Evolutionary conservation across 345 rosid genomes (phyloP), one percentile per base, ranked within the genome.

Genomic region (Pseudoturritis turrita): DNA sequence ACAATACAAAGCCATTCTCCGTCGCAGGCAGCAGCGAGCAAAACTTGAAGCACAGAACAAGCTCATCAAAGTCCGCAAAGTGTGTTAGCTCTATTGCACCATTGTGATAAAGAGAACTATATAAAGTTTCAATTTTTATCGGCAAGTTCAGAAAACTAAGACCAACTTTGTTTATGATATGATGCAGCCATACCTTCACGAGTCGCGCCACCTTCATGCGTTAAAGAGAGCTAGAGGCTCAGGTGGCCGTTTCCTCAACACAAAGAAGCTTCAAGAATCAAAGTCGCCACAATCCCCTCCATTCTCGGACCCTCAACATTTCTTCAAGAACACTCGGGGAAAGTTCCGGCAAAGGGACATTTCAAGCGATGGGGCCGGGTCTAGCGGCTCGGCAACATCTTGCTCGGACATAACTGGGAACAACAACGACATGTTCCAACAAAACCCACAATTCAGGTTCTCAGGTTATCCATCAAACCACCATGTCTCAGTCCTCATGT

Each of bases 121-220:
- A 18, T 0, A 51, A 36, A 23, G 31, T 59, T 36, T 46, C 26
- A 10, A 12, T 9, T 11, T 29, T 7, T 12, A 29, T 52, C n/a
- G n/a, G n/a, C n/a, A n/a, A n/a, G n/a, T n/a, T n/a, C 35, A 52
- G 0, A 9, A 33, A 33, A 2, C 1, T 33, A 35, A 40, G 47
- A 41, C 37, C 35, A 57, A 33, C 4, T 54, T 10, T 72, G 18
- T 54, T 9, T 41, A 55, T 46, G 40, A 4, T 7, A 35, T 7
- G 17, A 50, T 79, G 79, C 79, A 90, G 95, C 92, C 85, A 2
- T 90, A 90, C 61, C 90, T 90, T 66, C 97, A 87, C 0, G 90
- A 90, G 79, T 88, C 92, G 37, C 84, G 92, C 8, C 95, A 90
- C 68, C 72, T 71, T 52, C 97, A 90, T 67, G 97, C 97, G 13